Percentiles rank a stretch among this genome's conserved stretches.
Conservation (phyloP, 495 filamentous ascomycete species). For the Penicillium simplicissimum region DNA sequence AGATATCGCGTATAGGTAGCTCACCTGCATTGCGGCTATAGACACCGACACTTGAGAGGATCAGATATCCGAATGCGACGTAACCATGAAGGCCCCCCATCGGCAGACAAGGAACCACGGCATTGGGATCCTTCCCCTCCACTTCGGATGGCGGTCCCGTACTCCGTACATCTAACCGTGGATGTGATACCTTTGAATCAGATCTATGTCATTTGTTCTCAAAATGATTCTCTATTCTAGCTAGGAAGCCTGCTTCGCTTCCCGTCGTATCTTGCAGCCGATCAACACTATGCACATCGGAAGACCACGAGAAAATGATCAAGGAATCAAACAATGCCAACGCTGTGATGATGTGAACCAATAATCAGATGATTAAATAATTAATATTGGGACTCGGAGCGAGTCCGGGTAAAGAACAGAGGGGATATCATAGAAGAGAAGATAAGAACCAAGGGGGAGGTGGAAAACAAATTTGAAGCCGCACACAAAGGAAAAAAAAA, state of each 20-base stretch:
- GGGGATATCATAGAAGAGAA: slow-evolving; percentile 40
- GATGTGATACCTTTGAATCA: neutral
- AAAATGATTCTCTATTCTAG: slow-evolving; percentile 19
- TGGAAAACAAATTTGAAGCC: slow-evolving; percentile 16
- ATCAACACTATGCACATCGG: slow-evolving; percentile 26
- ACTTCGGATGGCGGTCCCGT: slow-evolving; percentile 20
- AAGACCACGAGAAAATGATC: slow-evolving; percentile 22
- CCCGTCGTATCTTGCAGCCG: slow-evolving; percentile 15
- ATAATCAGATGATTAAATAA: slow-evolving; percentile 29
- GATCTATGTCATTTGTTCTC: slow-evolving; percentile 20
- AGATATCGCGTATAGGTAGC: neutral
- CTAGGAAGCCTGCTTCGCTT: slow-evolving; percentile 11
- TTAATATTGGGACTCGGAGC: slow-evolving; percentile 28
- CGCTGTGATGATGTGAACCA: slow-evolving; percentile 28
- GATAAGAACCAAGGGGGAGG: slow-evolving; percentile 15
- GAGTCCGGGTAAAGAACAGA: slow-evolving; percentile 34
- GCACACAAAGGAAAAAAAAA: slow-evolving; percentile 25
- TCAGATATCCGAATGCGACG: neutral
- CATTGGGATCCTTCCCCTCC: neutral
- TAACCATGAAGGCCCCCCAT: slow-evolving; percentile 19
- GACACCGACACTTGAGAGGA: neutral
- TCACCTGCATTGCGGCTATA: neutral
- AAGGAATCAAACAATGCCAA: slow-evolving; percentile 23
- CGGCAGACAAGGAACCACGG: slow-evolving; percentile 6
- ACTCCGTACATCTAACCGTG: slow-evolving; percentile 11